Evolutionary conservation across 208 protist genomes (phyloP), one percentile per base, ranked within the genome.

Genomic region (Novymonas esmeraldas): DNA sequence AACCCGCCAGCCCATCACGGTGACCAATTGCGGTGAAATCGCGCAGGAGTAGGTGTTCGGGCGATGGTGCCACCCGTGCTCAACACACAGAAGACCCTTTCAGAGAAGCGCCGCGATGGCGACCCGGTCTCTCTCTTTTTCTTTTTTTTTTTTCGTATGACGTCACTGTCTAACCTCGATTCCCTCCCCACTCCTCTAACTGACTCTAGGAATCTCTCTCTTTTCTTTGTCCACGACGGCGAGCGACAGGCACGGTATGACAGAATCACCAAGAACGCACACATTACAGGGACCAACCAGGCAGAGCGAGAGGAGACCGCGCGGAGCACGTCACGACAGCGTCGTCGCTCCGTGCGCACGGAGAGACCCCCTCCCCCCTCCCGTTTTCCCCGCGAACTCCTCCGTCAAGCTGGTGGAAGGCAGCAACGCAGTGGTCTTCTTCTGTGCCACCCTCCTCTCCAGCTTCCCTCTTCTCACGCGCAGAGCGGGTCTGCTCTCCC

Each of bases 11-110:
- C 85, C 82, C 33, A 83, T 97, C 57, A 62, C 62, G 10, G 76
- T 96, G 63, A 79, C 76, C 28, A 73, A 94, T 74, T 90, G 84
- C 76, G 91, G 88, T 61, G 68, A 97, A 75, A 48, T 96, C 31
- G 86, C 81, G 59, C 54, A 50, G 41, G 54, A 81, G 70, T 70
- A 67, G 65, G 51, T n/a, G n/a, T n/a, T n/a, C n/a, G n/a, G n/a
- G n/a, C 36, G 45, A 26, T 7, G 6, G 33, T 34, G 18, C 7
- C 22, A 52, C 45, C 6, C 5, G 14, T 45, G n/a, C 6, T 55
- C 6, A 22, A 7, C 36, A 44, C 20, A 46, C 16, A 31, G 26
- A 7, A 61, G 56, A 29, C 6, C 20, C 13, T 29, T 20, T 44
- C 11, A 59, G 20, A 39, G 24, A 48, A 48, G 39, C 46, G 10